Evolutionary conservation across 345 rosid genomes (phyloP).

Genomic region (Hibiscus tridactylites): DNA sequence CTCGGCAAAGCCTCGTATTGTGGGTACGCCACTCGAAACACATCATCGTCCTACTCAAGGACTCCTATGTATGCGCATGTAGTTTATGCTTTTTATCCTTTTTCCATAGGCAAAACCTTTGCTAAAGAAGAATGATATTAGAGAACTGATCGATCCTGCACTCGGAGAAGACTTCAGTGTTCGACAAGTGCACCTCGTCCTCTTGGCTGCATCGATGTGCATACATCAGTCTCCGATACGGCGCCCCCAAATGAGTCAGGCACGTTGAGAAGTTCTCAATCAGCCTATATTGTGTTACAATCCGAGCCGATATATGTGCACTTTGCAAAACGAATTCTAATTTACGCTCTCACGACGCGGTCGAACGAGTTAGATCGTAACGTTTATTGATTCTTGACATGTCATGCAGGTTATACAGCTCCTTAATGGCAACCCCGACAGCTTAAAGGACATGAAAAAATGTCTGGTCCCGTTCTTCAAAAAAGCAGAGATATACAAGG

Average conservation of each 20-base stretch:
- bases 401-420: conserved; percentile 54
- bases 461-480: conserved; percentile 41
- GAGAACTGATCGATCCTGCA: conserved; percentile 68
- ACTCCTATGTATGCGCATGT: neutral
- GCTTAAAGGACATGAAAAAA: conserved; percentile 45
- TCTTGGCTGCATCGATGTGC: conserved; percentile 66
- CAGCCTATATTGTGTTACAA: too few relatives aligned
- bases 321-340: too few relatives aligned
- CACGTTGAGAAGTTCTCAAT: conserved; percentile 2
- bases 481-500: conserved; percentile 21
- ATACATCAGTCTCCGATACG: conserved; percentile 63
- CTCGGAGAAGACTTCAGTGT: conserved; percentile 40
- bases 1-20: conserved; percentile 74
- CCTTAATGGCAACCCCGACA: conserved; percentile 58
- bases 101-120: conserved; percentile 58
- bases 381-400: neutral
- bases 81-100: neutral
- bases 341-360: too few relatives aligned
- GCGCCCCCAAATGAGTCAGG: conserved; percentile 82
- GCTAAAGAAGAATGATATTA: conserved; percentile 54
- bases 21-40: conserved; percentile 46
- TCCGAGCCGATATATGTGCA: too few relatives aligned
- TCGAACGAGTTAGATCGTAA: too few relatives aligned
- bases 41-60: neutral
- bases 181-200: conserved; percentile 54